Conservation (phyloP, 2,329 filamentous ascomycete genomes). For the Colletotrichum neosansevieriae region DNA sequence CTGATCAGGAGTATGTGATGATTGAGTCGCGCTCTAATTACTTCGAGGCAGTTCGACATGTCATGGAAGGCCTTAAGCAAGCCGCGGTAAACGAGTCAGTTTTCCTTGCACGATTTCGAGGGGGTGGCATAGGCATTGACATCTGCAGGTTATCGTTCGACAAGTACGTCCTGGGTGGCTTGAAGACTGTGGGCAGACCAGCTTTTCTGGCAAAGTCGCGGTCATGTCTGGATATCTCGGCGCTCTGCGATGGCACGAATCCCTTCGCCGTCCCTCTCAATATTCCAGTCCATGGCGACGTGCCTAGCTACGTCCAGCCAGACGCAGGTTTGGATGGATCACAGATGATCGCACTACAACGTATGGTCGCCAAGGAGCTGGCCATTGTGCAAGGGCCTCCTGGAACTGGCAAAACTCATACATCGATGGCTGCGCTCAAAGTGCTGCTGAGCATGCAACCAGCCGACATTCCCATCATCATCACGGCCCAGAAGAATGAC, state of each 20-base stretch:
- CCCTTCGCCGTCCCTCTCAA: background rate
- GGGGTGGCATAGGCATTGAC: background rate
- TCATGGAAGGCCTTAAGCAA: constrained; percentile 78
- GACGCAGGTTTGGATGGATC: constrained; percentile 71
- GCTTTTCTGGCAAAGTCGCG: background rate
- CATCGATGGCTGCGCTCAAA: constrained; percentile 79
- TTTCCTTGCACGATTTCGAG: background rate
- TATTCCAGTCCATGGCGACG: constrained; percentile 12
- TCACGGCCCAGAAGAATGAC: constrained; percentile 91
- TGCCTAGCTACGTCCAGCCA: constrained; percentile 34
- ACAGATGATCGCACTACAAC: constrained; percentile 75
- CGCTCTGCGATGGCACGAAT: background rate
- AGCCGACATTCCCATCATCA: constrained; percentile 75
- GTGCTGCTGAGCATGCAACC: constrained; percentile 72
- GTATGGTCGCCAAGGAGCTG: constrained; percentile 78
- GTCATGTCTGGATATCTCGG: background rate
- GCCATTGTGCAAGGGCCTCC: constrained; percentile 88
- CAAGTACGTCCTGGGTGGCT: constrained; percentile 68
- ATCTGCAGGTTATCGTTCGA: constrained; percentile 66
- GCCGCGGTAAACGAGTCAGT: constrained; percentile 65
- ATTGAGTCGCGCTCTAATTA: constrained; percentile 80
- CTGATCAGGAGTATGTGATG: constrained; percentile 79
- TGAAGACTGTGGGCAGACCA: constrained; percentile 42
- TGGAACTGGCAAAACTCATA: constrained; percentile 80
- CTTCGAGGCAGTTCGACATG: constrained; percentile 81